Evolutionary conservation across 169 alveolate genomes (phyloP).

Genomic region (Eimeria brunetti): DNA sequence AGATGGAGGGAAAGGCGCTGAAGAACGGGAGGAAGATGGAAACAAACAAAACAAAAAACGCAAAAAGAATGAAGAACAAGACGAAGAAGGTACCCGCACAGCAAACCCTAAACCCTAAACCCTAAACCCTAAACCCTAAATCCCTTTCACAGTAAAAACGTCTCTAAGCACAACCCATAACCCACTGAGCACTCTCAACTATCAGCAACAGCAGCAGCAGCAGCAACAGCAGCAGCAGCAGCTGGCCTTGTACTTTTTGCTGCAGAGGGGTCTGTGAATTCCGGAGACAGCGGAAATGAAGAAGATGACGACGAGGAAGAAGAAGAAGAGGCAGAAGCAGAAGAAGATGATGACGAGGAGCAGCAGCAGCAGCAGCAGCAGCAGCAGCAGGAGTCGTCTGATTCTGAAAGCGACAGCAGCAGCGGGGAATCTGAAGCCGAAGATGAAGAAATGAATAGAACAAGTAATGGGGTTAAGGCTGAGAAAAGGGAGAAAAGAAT

Average conservation of each 20-base stretch:
- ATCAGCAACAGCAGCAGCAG: background rate
- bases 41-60: background rate
- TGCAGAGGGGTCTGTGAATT: background rate
- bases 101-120: background rate
- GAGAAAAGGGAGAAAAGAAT: background rate
- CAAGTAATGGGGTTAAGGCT: slow-evolving; percentile 1
- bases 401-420: slow-evolving; percentile 29
- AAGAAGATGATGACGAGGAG: slow-evolving; percentile 67
- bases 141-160: background rate
- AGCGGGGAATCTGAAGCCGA: slow-evolving; percentile 83
- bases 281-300: slow-evolving; percentile 32
- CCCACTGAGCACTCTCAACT: background rate
- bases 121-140: background rate
- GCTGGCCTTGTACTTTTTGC: background rate
- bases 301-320: slow-evolving; percentile 30
- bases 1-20: background rate
- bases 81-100: background rate
- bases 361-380: slow-evolving; percentile 22
- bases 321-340: slow-evolving; percentile 31
- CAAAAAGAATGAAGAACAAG: background rate
- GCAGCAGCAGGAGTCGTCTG: background rate
- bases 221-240: background rate
- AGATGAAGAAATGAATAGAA: slow-evolving; percentile 71
- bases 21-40: background rate
- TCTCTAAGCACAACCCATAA: background rate